Base-by-base conservation (phyloP, 208 protist species). In the Leishmania tarentolae region DNA sequence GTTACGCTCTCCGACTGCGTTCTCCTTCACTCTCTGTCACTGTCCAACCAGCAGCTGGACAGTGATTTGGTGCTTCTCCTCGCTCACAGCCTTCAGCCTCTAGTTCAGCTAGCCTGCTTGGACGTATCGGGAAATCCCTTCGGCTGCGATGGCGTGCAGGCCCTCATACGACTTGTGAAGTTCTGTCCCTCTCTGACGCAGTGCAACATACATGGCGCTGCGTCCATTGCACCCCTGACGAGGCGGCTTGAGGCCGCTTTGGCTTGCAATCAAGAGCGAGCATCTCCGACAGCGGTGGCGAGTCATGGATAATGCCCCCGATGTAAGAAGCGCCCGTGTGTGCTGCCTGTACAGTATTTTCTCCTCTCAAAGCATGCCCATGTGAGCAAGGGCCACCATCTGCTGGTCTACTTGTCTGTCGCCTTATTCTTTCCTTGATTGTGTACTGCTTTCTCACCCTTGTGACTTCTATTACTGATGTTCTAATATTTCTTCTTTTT, bases 101-200 rank as follows among this genome's bases (percentile, higher is more conserved):
- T 92, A 63, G 78, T 86, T 24, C 47, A 50, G 31, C 31, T 94
- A 0, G 63, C 40, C 19, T 63, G 31, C 35, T 79, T 94, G 42
- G 91, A 94, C 79, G 81, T 94, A 5, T 94, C 91, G n/a, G 75
- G 78, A 35, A 94, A 94, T 78, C 91, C 91, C 8, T 90, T 87
- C 85, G 91, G 91, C 46, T 90, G 87, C 3, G 82, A 78, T n/a
- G 91, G 88, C 63, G 85, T 94, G 28, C 72, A 76, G 37, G 77
- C 82, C 21, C 83, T 94, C 44, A 76, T 91, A 40, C 75, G 42
- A 24, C 84, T 91, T n/a, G 87, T 88, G 11, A 52, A 83, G 77
- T 40, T 76, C 24, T 89, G 75, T 42, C 69, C 75, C 24, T 81
- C 53, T 35, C 80, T 94, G 61, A 53, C 85, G 24, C 70, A 86